Evolutionary conservation across 441 rosid species (phyloP).

Genomic region (Populus trichocarpa): DNA sequence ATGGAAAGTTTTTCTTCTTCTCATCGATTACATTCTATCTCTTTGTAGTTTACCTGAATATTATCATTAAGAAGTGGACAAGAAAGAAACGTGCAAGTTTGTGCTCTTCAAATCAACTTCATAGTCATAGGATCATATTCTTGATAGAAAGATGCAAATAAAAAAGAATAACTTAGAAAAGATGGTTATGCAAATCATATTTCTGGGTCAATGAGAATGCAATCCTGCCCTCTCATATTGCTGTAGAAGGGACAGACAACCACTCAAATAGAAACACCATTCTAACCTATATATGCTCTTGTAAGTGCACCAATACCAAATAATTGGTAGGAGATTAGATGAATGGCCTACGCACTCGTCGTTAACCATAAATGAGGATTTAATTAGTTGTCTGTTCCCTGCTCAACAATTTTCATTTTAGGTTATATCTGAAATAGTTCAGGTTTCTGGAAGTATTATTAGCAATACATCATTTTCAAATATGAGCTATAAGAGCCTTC

Average conservation of each 20-base stretch:
- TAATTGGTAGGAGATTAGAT: neutral
- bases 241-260: conserved; percentile 13
- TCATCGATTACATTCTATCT: neutral
- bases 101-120: conserved; percentile 17
- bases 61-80: conserved; percentile 21
- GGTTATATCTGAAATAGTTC: neutral
- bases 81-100: neutral
- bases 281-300: too few species aligned
- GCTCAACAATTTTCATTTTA: neutral
- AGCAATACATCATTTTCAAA: neutral
- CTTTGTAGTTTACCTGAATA: neutral
- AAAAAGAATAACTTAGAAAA: neutral
- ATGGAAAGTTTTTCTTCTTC: neutral
- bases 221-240: conserved; percentile 9
- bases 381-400: neutral
- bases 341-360: neutral
- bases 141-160: conserved; percentile 3
- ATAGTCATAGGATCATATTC: conserved; percentile 1
- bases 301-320: neutral
- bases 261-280: neutral
- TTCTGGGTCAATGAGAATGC: neutral
- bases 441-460: neutral
- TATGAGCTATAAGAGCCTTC: neutral
- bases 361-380: neutral
- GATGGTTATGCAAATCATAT: neutral